These are phyloP conservation scores for Fusarium liriodendri DNA, from an alignment of 2,329 filamentous ascomycete genomes.

Conservation along the genomic window DNA sequence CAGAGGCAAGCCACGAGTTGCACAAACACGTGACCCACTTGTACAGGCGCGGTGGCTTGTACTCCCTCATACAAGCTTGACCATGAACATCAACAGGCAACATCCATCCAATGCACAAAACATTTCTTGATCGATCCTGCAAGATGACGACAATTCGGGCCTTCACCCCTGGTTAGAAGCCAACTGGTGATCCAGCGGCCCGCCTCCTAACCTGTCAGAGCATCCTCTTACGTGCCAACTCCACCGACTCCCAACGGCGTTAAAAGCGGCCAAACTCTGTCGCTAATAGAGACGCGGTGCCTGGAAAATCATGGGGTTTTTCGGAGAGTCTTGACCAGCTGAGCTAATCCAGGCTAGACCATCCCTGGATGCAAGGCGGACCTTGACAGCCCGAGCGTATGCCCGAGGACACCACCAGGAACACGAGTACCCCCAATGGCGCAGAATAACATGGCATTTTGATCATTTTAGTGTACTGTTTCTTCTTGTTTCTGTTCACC, in stretches of 20 bases:
- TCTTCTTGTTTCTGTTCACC: not conserved
- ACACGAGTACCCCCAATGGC: not conserved
- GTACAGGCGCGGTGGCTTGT: not conserved
- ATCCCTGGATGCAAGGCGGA: not conserved
- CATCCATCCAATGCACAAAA: not conserved
- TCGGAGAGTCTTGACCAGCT: not conserved
- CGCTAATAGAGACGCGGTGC: not conserved
- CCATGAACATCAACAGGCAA: not conserved
- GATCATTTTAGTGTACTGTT: not conserved
- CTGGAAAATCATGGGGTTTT: not conserved
- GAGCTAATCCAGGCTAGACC: not conserved
- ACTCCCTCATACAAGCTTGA: not conserved
- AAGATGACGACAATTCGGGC: not conserved
- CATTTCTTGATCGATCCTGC: not conserved
- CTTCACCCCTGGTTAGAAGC: not conserved
- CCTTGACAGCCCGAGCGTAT: slow-evolving; percentile 1
- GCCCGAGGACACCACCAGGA: not conserved
- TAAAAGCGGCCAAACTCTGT: not conserved
- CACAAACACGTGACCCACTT: not conserved
- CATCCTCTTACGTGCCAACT: not conserved
- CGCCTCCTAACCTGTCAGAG: not conserved
- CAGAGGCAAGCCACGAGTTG: not conserved
- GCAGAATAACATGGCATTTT: not conserved
- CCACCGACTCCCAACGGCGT: not conserved
- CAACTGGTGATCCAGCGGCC: not conserved